Evolutionary conservation across 2,329 filamentous ascomycete species (phyloP).

Genomic region (Arthrobotrys pseudoclavata): DNA sequence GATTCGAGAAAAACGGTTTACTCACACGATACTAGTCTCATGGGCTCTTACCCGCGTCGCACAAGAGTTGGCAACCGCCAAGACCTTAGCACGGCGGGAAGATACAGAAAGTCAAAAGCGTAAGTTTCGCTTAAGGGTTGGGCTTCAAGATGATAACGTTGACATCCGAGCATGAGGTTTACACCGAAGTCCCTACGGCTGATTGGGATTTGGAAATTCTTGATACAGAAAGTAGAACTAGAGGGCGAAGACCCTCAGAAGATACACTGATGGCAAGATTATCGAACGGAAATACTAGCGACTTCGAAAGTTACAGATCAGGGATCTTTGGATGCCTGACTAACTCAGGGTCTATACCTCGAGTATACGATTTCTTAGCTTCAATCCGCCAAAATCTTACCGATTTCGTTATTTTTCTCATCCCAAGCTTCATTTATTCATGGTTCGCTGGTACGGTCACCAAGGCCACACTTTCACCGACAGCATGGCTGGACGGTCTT

Average conservation of each 20-base stretch:
- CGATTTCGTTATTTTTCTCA: constrained; percentile 13
- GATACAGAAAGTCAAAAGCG: not conserved
- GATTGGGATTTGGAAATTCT: constrained; percentile 7
- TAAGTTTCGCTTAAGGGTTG: constrained; percentile 1
- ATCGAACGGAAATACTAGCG: not conserved
- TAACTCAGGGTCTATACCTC: not conserved
- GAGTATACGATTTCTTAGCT: constrained; percentile 7
- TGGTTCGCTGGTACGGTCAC: not conserved
- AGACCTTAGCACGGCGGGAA: not conserved
- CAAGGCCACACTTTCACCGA: constrained; percentile 23
- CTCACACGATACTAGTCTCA: not conserved
- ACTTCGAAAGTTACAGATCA: not conserved
- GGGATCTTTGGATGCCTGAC: not conserved
- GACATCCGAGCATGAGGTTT: no score
- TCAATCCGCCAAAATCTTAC: constrained; percentile 14
- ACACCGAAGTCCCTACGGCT: not conserved
- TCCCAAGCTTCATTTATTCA: constrained; percentile 28
- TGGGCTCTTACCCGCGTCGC: not conserved
- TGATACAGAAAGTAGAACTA: not conserved
- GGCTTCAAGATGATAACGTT: not conserved
- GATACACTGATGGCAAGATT: constrained; percentile 29
- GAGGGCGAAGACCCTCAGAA: constrained; percentile 18
- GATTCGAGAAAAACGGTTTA: not conserved
- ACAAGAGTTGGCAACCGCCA: not conserved
- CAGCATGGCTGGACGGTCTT: constrained; percentile 45